A percentile compares a stretch with the other conserved stretches of the same genome.
Conservation (phyloP, 768 basidiomycete species). For the Butyriboletus loyo region DNA sequence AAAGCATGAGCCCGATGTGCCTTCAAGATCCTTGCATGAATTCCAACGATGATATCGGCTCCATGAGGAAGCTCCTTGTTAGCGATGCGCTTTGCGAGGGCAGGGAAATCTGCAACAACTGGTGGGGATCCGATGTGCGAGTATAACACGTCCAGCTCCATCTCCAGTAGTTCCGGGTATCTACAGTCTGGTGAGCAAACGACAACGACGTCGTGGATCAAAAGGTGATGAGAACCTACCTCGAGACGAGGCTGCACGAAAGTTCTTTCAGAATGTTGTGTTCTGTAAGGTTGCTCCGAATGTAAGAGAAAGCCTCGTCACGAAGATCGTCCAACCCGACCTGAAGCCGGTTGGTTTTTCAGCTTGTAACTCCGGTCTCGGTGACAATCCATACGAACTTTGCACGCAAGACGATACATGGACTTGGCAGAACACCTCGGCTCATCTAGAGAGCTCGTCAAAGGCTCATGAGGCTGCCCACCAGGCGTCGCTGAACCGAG, state of each 20-base stretch:
- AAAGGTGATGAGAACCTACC: neutral
- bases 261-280: constrained; percentile 25
- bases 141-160: constrained; percentile 24
- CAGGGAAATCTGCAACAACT: constrained; percentile 10
- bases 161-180: constrained; percentile 14
- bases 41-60: constrained; percentile 20
- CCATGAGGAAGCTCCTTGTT: constrained; percentile 19
- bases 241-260: constrained; percentile 19
- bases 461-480: neutral
- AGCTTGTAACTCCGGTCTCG: neutral
- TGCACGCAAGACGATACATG: constrained; percentile 42
- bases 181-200: neutral
- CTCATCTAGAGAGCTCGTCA: constrained; percentile 5
- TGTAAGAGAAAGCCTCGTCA: constrained; percentile 13
- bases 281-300: constrained; percentile 13
- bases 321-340: constrained; percentile 20
- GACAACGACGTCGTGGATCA: neutral
- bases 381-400: constrained; percentile 21
- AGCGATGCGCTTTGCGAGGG: constrained; percentile 13
- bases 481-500: constrained; percentile 18
- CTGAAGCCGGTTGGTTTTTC: too few relatives aligned
- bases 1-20: too few relatives aligned
- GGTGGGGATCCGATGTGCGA: constrained; percentile 9
- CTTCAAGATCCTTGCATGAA: constrained; percentile 16
- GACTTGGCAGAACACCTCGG: constrained; percentile 41